phyloP scores from a whole-genome alignment of 192 early-diverging fungal genomes.

The Rhizophagus clarus region DNA sequence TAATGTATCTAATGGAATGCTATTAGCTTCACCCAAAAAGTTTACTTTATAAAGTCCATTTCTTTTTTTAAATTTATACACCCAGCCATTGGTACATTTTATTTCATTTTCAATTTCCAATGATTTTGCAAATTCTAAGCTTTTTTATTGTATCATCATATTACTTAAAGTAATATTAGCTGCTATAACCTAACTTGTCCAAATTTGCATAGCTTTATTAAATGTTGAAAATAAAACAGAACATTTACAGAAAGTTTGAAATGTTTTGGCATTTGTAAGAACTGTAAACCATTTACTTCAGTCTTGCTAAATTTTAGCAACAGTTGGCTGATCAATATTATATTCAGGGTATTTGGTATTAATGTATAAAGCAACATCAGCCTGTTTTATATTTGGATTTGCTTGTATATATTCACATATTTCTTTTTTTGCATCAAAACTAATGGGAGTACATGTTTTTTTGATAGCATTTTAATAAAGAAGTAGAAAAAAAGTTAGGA shows the following conservation, averaged over 20 bases:
- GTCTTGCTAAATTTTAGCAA: not conserved
- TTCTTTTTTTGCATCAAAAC: conserved; percentile 1
- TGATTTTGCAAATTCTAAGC: not conserved
- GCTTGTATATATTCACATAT: not conserved
- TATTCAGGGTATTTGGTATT: not conserved
- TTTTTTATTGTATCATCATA: not conserved
- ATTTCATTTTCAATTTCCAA: conserved; percentile 3
- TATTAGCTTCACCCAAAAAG: not conserved
- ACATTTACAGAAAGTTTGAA: not conserved
- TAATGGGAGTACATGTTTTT: not conserved
- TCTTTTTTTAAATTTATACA: conserved; percentile 8
- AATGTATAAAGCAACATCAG: not conserved
- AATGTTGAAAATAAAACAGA: not conserved
- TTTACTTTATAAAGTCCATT: not conserved
- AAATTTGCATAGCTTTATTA: not conserved
- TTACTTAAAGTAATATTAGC: not conserved
- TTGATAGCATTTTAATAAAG: too few species aligned
- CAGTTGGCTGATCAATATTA: not conserved
- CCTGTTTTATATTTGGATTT: not conserved
- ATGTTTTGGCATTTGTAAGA: not conserved
- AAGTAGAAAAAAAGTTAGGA: too few species aligned
- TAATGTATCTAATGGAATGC: not conserved
- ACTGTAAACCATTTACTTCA: not conserved
- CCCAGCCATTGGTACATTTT: not conserved
- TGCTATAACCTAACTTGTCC: not conserved